Conservation (phyloP, 345 rosid species). For the Eucalyptus microcorys region DNA sequence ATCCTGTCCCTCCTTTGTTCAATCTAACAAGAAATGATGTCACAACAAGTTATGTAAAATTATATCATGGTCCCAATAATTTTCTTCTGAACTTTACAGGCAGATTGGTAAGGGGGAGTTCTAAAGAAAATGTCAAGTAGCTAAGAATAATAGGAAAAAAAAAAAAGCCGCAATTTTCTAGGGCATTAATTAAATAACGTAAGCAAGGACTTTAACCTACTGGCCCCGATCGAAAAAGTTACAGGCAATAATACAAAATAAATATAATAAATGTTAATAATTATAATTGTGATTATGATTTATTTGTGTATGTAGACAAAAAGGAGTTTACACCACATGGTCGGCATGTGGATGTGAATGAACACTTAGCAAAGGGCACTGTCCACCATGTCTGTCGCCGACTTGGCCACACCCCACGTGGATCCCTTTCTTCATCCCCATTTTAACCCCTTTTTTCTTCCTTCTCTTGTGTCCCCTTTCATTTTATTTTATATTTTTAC, state of each 20-base stretch:
- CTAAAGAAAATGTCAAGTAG: not conserved
- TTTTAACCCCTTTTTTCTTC: not conserved
- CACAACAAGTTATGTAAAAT: not conserved
- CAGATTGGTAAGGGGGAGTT: not conserved
- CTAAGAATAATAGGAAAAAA: not conserved
- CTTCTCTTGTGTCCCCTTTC: not conserved
- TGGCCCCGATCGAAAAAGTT: not conserved
- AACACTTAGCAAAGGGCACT: not conserved
- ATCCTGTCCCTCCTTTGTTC: not conserved
- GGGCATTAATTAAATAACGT: not conserved
- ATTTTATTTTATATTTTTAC: not conserved
- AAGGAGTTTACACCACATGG: not conserved
- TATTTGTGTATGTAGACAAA: not conserved
- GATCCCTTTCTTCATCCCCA: not conserved
- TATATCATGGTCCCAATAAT: not conserved
- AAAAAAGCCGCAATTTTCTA: not conserved
- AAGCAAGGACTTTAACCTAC: not conserved
- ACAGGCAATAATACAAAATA: not conserved
- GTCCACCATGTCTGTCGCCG: not conserved
- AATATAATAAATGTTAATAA: not conserved
- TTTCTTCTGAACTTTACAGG: not conserved
- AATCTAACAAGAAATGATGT: not conserved
- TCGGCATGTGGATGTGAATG: not conserved
- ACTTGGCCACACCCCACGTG: not conserved
- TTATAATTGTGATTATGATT: not conserved